Conservation (phyloP, 2,329 filamentous ascomycete species). For the Cephalotrichum gorgonifer region DNA sequence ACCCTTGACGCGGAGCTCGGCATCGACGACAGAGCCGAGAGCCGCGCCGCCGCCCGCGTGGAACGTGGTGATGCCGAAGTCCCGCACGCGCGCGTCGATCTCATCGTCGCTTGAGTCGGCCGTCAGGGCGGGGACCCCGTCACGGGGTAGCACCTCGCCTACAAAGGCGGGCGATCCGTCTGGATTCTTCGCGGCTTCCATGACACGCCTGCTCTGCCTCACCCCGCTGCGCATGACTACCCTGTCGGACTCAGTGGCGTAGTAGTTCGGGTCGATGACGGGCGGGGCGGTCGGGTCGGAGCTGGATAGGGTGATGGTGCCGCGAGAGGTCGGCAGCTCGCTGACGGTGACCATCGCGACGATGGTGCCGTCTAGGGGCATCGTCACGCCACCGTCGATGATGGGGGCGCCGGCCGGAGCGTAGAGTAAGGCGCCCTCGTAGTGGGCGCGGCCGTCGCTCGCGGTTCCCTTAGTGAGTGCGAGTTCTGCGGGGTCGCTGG, state of each 20-base stretch:
- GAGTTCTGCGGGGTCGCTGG: background rate
- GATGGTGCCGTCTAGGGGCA: too few species aligned
- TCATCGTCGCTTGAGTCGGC: slow-evolving; percentile 15
- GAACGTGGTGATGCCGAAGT: background rate
- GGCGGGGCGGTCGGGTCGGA: slow-evolving; percentile 11
- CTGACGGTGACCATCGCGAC: too few species aligned
- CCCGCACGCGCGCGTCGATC: slow-evolving; percentile 13
- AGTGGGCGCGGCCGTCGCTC: background rate
- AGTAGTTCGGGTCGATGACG: slow-evolving; percentile 19
- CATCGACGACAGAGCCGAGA: slow-evolving; percentile 11
- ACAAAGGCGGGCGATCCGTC: slow-evolving; percentile 14
- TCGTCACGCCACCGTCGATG: too few species aligned
- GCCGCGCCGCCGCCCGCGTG: too few species aligned
- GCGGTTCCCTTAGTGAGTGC: background rate
- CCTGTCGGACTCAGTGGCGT: slow-evolving; percentile 17
- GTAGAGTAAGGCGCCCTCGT: too few species aligned
- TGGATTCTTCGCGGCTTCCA: slow-evolving; percentile 9
- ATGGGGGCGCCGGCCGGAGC: too few species aligned
- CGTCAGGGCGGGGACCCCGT: slow-evolving; percentile 11
- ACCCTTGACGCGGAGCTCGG: slow-evolving; percentile 24
- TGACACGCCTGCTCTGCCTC: slow-evolving; percentile 12
- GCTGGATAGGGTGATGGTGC: slow-evolving; percentile 5
- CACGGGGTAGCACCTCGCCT: slow-evolving; percentile 8
- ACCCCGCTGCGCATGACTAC: slow-evolving; percentile 17
- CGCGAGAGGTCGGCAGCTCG: too few species aligned